These are phyloP conservation scores for Neopestalotiopsis rosae DNA, from an alignment of 2,329 filamentous ascomycete genomes.

Conservation along the genomic window DNA sequence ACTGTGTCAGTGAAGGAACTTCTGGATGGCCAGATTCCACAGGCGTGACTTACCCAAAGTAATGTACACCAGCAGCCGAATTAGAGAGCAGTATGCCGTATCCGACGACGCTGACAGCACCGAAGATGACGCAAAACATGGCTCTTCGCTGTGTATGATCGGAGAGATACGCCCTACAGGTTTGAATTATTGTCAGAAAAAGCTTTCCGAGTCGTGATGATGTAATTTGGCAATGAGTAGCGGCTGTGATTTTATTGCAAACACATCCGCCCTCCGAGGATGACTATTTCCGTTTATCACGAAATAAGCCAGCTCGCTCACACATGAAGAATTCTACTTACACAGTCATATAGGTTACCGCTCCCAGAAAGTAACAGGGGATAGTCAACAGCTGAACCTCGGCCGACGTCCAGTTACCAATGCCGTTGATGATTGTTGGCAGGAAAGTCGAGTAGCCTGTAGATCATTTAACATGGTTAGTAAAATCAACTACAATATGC, in stretches of 20 bases:
- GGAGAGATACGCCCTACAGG: conserved; percentile 60
- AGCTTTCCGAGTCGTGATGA: neutral
- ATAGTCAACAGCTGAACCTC: conserved; percentile 79
- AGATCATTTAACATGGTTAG: too few species aligned
- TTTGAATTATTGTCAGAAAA: neutral
- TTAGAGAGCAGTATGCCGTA: conserved; percentile 72
- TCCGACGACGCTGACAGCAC: conserved; percentile 66
- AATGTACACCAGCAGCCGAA: conserved; percentile 66
- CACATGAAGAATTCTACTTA: neutral
- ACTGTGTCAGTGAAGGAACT: neutral
- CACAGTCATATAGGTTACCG: conserved; percentile 68
- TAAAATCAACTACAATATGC: too few species aligned
- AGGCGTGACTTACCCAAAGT: conserved; percentile 56
- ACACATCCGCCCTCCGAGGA: too few species aligned
- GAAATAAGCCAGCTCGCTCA: too few species aligned
- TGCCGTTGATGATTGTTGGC: conserved; percentile 76
- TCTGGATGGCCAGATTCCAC: neutral
- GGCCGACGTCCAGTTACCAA: conserved; percentile 67
- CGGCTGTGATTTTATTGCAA: too few species aligned
- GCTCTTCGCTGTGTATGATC: conserved; percentile 71
- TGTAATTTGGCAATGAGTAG: too few species aligned
- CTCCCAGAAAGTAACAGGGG: conserved; percentile 77
- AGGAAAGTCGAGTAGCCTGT: conserved; percentile 80
- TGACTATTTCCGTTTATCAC: too few species aligned
- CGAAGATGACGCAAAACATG: conserved; percentile 68